Base-by-base conservation (phyloP, 2,329 filamentous ascomycete species). In the Chaetomiaceae sp. region DNA sequence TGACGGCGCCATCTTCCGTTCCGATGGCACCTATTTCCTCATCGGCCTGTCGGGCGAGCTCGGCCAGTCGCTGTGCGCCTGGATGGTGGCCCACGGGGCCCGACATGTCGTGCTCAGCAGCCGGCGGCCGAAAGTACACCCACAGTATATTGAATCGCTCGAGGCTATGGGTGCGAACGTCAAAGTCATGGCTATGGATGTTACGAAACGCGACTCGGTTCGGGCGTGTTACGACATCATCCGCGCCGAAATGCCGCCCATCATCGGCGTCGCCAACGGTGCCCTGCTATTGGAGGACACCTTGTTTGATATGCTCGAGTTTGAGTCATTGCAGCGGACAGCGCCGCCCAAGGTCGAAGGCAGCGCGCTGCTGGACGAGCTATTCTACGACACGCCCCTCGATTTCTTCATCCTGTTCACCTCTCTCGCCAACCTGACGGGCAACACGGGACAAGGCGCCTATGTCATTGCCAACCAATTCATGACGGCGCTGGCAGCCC, bases 251-350 rank as follows among this genome's bases (percentile, higher is more conserved):
- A 23, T 62, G 27, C 67, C 67, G 0, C 60, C 64, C 1, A 67
- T 75, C 23, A 66, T 57, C 0, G 72, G 73, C 18, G 65, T 73
- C 6, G 59, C 60, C 1, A 62, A 73, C 21, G 72, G 65, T 1
- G 71, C 72, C 14, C 68, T 71, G 67, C 66, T 73, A 2, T 60
- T 73, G 1, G 21, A 57, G 10, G 68, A 73, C 44, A 32, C 33
- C 21, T 33, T 58, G 1, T 61, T 70, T 33, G 9, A 62, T 64
- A 59, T 43, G 54, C 11, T 44, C 9, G 9, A 20, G 2, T 34
- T 63, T 1, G 57, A 65, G 11, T 51, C 53, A 0, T 36, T 70
- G 1, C 4, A 43, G 7, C 8, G 14, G 25, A 34, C 54, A 4
- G 21, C 66, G 0, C 47, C 51, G 8, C 69, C 70, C 29, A 73